Conservation (phyloP, 331 rosid genomes). For the Acacia pycnantha region DNA sequence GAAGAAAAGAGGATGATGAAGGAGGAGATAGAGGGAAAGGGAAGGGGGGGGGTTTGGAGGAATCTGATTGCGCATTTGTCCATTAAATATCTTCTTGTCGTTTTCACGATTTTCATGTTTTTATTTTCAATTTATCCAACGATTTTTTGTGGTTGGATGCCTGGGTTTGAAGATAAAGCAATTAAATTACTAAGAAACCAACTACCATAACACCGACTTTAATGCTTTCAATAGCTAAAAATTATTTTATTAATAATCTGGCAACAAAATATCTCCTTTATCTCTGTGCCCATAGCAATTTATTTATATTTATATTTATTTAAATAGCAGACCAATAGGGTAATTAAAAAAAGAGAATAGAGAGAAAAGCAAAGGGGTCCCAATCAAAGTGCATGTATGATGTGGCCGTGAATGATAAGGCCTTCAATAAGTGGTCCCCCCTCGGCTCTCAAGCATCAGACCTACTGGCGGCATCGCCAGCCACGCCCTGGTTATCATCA, state of each 20-base stretch:
- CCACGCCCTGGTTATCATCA: conserved; percentile 7
- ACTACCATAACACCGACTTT: conserved; percentile 88
- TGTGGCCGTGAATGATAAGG: conserved; percentile 48
- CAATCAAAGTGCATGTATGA: conserved; percentile 50
- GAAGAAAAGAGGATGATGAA: conserved; percentile 39
- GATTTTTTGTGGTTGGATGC: conserved; percentile 93
- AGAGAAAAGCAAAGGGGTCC: conserved; percentile 38
- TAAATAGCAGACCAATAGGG: conserved; percentile 22
- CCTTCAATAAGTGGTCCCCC: conserved; percentile 44
- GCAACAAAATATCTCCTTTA: conserved; percentile 4
- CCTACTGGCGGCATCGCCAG: conserved; percentile 36
- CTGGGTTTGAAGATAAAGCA: conserved; percentile 91
- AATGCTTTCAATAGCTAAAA: conserved; percentile 41
- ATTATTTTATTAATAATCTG: neutral
- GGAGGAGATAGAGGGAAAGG: conserved; percentile 29
- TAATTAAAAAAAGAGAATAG: conserved; percentile 5
- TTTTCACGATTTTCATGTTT: conserved; percentile 49
- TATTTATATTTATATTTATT: neutral
- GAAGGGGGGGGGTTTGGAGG: conserved; percentile 28
- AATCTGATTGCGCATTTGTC: conserved; percentile 62
- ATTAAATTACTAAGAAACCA: conserved; percentile 78
- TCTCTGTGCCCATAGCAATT: conserved; percentile 7
- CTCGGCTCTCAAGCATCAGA: conserved; percentile 41
- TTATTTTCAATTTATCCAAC: conserved; percentile 34
- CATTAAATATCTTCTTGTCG: conserved; percentile 94